Evolutionary conservation across 495 filamentous ascomycete species (phyloP).

Genomic region (Neurospora africana): DNA sequence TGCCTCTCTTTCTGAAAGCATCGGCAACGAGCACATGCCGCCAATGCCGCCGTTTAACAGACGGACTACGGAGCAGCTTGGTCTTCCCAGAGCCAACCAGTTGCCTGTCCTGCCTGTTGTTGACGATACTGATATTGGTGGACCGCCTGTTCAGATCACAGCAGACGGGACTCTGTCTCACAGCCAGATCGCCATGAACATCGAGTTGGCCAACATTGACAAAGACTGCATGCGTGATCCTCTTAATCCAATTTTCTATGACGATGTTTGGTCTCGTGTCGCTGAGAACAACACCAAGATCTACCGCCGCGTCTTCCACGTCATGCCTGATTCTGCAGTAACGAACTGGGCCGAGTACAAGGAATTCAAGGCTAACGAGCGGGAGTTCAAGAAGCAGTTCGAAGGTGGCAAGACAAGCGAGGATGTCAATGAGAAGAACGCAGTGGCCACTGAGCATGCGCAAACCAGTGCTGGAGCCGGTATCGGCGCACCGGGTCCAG

Average conservation of each 20-base stretch:
- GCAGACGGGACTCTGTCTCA: constrained; percentile 20
- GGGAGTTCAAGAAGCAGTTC: constrained; percentile 64
- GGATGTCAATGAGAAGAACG: constrained; percentile 22
- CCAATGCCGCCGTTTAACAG: constrained; percentile 39
- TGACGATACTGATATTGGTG: constrained; percentile 75
- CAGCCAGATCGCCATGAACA: constrained; percentile 53
- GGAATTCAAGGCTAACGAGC: constrained; percentile 68
- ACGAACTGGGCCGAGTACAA: constrained; percentile 91
- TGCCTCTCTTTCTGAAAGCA: constrained; percentile 10
- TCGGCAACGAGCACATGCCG: constrained; percentile 35
- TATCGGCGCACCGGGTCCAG: constrained; percentile 21
- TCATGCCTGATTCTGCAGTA: constrained; percentile 92
- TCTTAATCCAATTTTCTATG: constrained; percentile 68
- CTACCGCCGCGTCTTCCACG: constrained; percentile 87
- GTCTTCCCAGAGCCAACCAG: constrained; percentile 50
- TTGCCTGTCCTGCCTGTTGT: constrained; percentile 53
- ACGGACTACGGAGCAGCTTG: constrained; percentile 43
- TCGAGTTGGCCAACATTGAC: constrained; percentile 46
- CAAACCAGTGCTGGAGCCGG: constrained; percentile 17
- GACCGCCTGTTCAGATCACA: constrained; percentile 44
- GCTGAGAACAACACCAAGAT: constrained; percentile 92
- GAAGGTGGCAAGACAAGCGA: constrained; percentile 30
- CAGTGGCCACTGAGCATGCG: constrained; percentile 2
- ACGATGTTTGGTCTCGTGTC: constrained; percentile 78
- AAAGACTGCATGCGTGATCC: constrained; percentile 65